A percentile compares a stretch with the other conserved stretches of the same genome.
Evolutionary conservation across 345 rosid genomes (phyloP).

Genomic region (Lumnitzera racemosa): DNA sequence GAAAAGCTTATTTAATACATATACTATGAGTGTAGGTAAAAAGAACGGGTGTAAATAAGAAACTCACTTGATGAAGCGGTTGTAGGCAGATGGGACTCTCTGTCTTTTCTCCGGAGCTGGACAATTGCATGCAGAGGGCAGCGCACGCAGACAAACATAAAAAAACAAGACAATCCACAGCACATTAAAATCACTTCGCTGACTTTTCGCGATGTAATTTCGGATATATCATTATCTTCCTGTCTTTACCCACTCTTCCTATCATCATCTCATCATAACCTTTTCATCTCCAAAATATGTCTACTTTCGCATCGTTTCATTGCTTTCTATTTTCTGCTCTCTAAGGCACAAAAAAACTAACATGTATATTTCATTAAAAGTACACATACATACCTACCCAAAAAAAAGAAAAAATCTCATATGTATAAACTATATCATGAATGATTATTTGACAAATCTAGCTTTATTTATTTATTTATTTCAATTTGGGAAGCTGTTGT

Average conservation of each 20-base stretch:
- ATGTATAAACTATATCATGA: too few relatives aligned
- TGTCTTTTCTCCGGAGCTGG: slow-evolving; percentile 99
- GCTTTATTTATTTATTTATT: too few relatives aligned
- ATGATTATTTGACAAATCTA: too few relatives aligned
- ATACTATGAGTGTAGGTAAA: background rate
- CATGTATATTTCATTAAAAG: too few relatives aligned
- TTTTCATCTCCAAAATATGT: too few relatives aligned
- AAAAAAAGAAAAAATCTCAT: too few relatives aligned
- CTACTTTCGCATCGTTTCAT: too few relatives aligned
- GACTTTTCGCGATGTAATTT: slow-evolving; percentile 9
- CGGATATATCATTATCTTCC: slow-evolving; percentile 1
- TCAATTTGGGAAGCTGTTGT: too few relatives aligned
- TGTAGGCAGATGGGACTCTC: slow-evolving; percentile 99
- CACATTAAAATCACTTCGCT: slow-evolving; percentile 18
- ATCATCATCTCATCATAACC: slow-evolving; percentile 63
- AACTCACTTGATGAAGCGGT: slow-evolving; percentile 97
- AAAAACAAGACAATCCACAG: slow-evolving; percentile 32
- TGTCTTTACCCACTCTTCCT: slow-evolving; percentile 23
- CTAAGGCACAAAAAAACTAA: too few relatives aligned
- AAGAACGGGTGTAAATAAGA: background rate
- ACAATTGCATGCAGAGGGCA: slow-evolving; percentile 10
- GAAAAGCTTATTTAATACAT: too few relatives aligned
- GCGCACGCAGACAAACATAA: slow-evolving; percentile 21
- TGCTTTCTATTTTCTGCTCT: too few relatives aligned
- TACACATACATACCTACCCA: too few relatives aligned